phyloP scores from a whole-genome alignment of 176 grass and related monocot species.

The Carex pumila region DNA sequence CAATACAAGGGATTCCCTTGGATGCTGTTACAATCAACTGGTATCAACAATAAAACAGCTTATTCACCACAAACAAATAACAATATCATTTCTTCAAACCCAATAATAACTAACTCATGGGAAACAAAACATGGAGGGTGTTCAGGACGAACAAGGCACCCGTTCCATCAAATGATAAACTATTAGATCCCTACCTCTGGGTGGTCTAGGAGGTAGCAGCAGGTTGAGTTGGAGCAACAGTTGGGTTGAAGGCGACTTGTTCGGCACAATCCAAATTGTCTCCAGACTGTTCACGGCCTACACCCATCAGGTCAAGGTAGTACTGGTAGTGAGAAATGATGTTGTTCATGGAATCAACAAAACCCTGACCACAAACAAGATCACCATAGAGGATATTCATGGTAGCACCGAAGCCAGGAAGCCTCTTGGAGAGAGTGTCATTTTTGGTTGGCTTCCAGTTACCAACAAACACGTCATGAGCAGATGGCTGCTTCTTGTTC shows the following conservation, averaged over 20 bases:
- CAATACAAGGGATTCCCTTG: conserved; percentile 11
- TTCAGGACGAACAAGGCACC: not conserved
- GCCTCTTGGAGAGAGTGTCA: conserved; percentile 61
- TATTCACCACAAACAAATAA: conserved; percentile 17
- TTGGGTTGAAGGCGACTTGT: conserved; percentile 62
- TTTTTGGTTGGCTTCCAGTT: conserved; percentile 88
- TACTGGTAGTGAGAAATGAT: conserved; percentile 66
- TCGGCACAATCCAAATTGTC: conserved; percentile 80
- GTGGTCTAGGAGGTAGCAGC: conserved; percentile 16
- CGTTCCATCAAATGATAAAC: conserved; percentile 2
- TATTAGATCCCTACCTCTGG: not conserved
- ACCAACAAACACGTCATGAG: conserved; percentile 83
- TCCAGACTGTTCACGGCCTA: conserved; percentile 42
- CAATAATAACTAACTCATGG: not conserved
- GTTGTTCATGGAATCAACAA: conserved; percentile 50
- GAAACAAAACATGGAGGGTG: not conserved
- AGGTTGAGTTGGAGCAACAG: not conserved
- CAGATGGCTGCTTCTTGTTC: conserved; percentile 78
- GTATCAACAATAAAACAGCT: conserved; percentile 10
- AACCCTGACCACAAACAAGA: conserved; percentile 54
- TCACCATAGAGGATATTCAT: conserved; percentile 86
- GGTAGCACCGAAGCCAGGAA: conserved; percentile 77
- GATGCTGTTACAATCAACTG: not conserved
- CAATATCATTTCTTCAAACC: conserved; percentile 10
- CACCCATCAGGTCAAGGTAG: conserved; percentile 78